A percentile compares a stretch with the other conserved stretches of the same genome.
phyloP scores from a whole-genome alignment of 768 basidiomycete genomes.

The Lentinula lateritia region DNA sequence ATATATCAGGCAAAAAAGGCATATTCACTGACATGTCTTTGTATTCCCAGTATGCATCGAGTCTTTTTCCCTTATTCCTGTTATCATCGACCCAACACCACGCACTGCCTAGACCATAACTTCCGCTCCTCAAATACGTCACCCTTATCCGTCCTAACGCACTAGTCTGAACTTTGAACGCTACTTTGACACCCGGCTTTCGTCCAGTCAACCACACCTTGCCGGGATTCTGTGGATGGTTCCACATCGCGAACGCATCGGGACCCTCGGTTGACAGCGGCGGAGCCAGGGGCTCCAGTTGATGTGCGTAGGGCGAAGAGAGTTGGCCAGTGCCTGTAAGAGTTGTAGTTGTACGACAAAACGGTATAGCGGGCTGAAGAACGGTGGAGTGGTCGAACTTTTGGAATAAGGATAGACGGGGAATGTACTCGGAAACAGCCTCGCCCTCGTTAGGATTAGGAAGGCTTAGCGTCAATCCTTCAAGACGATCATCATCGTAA shows the following conservation, averaged over 20 bases:
- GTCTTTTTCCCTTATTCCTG: neutral
- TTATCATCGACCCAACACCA: slow-evolving; percentile 1
- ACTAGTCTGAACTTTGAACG: neutral
- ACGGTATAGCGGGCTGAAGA: neutral
- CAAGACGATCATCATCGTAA: neutral
- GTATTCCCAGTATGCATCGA: neutral
- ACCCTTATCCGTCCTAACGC: neutral
- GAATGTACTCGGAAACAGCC: neutral
- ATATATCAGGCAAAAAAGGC: neutral
- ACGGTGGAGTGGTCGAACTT: neutral
- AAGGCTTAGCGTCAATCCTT: neutral
- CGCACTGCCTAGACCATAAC: neutral
- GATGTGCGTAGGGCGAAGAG: neutral
- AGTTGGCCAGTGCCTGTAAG: neutral
- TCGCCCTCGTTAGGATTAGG: neutral
- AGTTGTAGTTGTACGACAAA: neutral
- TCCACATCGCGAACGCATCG: neutral
- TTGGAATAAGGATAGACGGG: neutral
- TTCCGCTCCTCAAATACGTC: neutral
- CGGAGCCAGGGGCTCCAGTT: neutral
- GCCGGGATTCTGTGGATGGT: neutral
- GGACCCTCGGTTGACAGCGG: neutral
- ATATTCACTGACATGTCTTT: neutral
- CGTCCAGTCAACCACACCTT: slow-evolving; percentile 2
- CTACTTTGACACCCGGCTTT: neutral